These are phyloP conservation scores for Phytophthora pistaciae DNA, from an alignment of 352 stramenopile genomes.

Conservation along the genomic window DNA sequence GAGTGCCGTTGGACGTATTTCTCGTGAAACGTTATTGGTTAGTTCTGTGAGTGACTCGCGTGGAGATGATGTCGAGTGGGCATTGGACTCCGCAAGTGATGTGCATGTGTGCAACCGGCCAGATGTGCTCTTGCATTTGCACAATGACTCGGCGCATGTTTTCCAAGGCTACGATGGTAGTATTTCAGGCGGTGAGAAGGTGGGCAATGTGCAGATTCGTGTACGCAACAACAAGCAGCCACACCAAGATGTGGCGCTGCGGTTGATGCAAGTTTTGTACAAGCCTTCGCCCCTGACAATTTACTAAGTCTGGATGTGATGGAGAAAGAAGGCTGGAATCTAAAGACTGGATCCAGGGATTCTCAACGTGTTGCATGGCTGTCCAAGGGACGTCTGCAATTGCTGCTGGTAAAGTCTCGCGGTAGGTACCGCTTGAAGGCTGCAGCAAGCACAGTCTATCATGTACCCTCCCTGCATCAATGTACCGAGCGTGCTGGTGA, in stretches of 20 bases:
- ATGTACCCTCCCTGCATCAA: slow-evolving; percentile 2
- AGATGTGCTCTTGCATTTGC: neutral
- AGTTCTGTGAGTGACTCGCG: no score
- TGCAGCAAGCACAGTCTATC: neutral
- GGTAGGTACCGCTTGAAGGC: slow-evolving; percentile 10
- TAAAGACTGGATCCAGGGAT: neutral
- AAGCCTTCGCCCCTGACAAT: slow-evolving; percentile 18
- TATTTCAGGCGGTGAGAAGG: neutral
- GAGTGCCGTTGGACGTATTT: no score
- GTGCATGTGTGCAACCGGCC: slow-evolving; percentile 17
- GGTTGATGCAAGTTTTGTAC: slow-evolving; percentile 7
- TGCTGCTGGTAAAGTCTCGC: slow-evolving; percentile 2
- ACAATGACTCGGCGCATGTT: neutral
- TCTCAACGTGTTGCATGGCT: slow-evolving; percentile 9
- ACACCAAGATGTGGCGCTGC: slow-evolving; percentile 7
- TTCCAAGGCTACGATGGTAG: slow-evolving; percentile 2
- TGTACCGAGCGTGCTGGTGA: neutral
- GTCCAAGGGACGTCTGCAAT: neutral
- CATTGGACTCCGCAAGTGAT: slow-evolving; percentile 11
- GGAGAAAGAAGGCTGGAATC: slow-evolving; percentile 9
- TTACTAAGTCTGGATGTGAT: slow-evolving; percentile 5
- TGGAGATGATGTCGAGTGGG: slow-evolving; percentile 8
- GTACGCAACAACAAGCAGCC: slow-evolving; percentile 12
- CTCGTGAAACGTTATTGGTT: no score
- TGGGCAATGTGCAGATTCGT: slow-evolving; percentile 3